Conservation (phyloP, 2,329 filamentous ascomycete species). For the Aspergillus texensis region DNA sequence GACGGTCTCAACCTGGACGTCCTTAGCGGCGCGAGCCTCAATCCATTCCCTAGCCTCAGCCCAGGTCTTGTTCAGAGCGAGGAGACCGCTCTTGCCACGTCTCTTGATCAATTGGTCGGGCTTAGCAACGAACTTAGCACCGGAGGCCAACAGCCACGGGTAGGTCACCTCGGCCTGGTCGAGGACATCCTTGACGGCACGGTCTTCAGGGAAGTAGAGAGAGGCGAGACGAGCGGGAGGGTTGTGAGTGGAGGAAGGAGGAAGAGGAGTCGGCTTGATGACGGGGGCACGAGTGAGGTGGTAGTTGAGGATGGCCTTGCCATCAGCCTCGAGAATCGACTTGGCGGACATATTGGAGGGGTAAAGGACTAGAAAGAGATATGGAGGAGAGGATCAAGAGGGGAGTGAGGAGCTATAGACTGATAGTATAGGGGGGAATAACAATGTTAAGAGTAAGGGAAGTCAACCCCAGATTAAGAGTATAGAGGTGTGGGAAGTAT, state of each 20-base stretch:
- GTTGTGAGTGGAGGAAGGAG: constrained; percentile 83
- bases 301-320: constrained; percentile 99
- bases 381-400: constrained; percentile 10
- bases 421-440: constrained; percentile 9
- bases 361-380: constrained; percentile 6
- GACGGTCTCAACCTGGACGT: constrained; percentile 89
- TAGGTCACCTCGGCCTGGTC: constrained; percentile 95
- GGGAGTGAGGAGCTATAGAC: constrained; percentile 1
- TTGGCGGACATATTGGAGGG: constrained; percentile 77
- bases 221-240: constrained; percentile 86
- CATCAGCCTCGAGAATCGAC: constrained; percentile 97
- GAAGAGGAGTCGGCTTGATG: constrained; percentile 97
- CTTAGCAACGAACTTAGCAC: constrained; percentile 95
- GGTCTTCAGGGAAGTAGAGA: constrained; percentile 89
- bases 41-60: constrained; percentile 92
- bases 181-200: constrained; percentile 78
- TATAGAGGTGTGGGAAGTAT: constrained; percentile 10
- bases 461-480: constrained; percentile 20
- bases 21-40: constrained; percentile 86
- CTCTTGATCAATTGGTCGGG: constrained; percentile 99
- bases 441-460: constrained; percentile 11
- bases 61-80: constrained; percentile 98
- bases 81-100: constrained; percentile 96
- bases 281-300: constrained; percentile 96
- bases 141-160: constrained; percentile 85